Percentiles rank a stretch among this genome's conserved stretches.
phyloP scores from a whole-genome alignment of 331 rosid genomes.

The Stylosanthes scabra region DNA sequence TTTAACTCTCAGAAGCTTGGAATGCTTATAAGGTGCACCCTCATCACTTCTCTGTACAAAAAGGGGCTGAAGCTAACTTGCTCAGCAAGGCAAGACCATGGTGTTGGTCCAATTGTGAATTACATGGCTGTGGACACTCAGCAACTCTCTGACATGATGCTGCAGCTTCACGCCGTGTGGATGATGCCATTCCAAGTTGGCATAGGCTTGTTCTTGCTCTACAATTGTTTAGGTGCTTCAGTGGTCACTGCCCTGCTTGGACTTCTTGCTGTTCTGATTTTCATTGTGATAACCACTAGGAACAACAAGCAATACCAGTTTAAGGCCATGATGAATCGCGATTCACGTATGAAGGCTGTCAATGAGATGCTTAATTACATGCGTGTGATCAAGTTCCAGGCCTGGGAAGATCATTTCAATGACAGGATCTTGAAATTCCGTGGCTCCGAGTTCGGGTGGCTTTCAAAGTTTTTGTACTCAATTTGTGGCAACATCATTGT shows the following conservation, averaged over 20 bases:
- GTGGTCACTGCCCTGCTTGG: constrained; percentile 55
- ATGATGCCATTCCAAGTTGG: constrained; percentile 82
- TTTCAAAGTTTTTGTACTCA: constrained; percentile 78
- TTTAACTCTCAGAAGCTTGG: constrained; percentile 89
- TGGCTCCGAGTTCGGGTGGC: constrained; percentile 70
- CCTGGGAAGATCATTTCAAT: constrained; percentile 93
- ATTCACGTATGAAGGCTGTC: constrained; percentile 86
- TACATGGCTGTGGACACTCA: constrained; percentile 95
- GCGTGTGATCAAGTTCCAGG: constrained; percentile 95
- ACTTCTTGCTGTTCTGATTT: constrained; percentile 50
- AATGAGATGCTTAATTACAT: constrained; percentile 97
- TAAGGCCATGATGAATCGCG: constrained; percentile 78
- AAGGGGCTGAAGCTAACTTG: constrained; percentile 76
- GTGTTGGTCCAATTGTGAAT: constrained; percentile 89
- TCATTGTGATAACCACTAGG: constrained; percentile 50
- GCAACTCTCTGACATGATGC: constrained; percentile 92
- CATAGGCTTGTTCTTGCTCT: constrained; percentile 63
- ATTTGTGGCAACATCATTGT: constrained; percentile 58
- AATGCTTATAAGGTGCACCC: constrained; percentile 81
- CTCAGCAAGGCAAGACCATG: constrained; percentile 84
- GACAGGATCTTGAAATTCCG: constrained; percentile 68
- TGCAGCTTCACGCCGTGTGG: constrained; percentile 83
- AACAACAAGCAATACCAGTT: constrained; percentile 70
- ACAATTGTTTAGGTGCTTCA: constrained; percentile 58
- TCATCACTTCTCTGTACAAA: constrained; percentile 76